These are phyloP conservation scores for Penicillium cataractarum DNA, from an alignment of 495 filamentous ascomycete genomes.

Conservation along the genomic window DNA sequence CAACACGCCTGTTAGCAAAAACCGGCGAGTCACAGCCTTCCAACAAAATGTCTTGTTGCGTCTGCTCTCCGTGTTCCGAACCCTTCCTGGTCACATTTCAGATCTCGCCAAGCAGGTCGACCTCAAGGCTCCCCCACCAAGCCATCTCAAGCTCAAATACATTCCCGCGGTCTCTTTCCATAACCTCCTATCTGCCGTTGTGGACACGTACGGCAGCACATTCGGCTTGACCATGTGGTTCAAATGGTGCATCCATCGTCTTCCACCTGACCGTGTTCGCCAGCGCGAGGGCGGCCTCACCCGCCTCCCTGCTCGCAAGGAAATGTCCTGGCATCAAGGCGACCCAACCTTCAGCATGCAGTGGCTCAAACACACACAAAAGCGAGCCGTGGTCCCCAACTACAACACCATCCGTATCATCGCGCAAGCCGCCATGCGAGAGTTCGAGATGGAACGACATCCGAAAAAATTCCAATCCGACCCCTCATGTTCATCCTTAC, in stretches of 20 bases:
- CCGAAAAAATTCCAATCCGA: neutral
- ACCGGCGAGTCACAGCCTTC: constrained; percentile 19
- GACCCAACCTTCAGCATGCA: constrained; percentile 34
- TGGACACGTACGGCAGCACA: constrained; percentile 48
- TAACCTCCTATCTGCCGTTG: constrained; percentile 48
- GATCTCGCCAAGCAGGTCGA: constrained; percentile 26
- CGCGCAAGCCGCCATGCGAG: constrained; percentile 39
- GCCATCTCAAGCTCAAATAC: constrained; percentile 26
- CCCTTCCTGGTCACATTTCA: constrained; percentile 32
- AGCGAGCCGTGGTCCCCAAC: constrained; percentile 39
- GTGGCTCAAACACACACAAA: constrained; percentile 32
- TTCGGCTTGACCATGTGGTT: constrained; percentile 46
- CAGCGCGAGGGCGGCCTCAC: constrained; percentile 37
- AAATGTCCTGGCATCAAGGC: constrained; percentile 15
- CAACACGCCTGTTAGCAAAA: constrained; percentile 25
- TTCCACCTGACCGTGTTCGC: constrained; percentile 23
- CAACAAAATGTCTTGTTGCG: constrained; percentile 34
- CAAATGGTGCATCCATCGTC: constrained; percentile 44
- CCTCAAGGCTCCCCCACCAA: constrained; percentile 1
- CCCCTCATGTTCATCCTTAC: neutral
- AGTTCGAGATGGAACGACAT: constrained; percentile 24
- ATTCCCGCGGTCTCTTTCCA: constrained; percentile 51
- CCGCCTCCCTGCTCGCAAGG: constrained; percentile 33
- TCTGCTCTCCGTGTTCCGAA: constrained; percentile 31
- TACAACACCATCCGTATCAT: constrained; percentile 48